Conservation (phyloP, 2,329 filamentous ascomycete species). For the Neofusicoccum umdonicola region DNA sequence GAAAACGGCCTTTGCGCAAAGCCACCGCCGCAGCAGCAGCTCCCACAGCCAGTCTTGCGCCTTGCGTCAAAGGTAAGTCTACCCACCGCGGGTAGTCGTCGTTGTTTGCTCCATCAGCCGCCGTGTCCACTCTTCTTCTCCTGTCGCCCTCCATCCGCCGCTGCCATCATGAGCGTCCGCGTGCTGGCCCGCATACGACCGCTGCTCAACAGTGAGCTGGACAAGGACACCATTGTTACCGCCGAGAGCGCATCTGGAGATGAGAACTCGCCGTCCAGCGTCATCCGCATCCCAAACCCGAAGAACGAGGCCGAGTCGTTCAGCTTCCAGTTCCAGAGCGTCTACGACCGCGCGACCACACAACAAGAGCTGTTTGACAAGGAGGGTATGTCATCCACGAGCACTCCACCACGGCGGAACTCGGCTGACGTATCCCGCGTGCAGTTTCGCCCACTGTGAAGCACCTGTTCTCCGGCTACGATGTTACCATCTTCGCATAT, state of each 20-base stretch:
- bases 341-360: slow-evolving; percentile 76
- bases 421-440: neutral
- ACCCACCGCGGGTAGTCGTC: slow-evolving; percentile 25
- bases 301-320: slow-evolving; percentile 91
- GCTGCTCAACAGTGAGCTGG: slow-evolving; percentile 78
- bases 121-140: slow-evolving; percentile 14
- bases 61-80: slow-evolving; percentile 22
- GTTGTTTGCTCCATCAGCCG: slow-evolving; percentile 23
- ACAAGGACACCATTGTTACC: slow-evolving; percentile 82
- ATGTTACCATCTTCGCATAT: slow-evolving; percentile 89
- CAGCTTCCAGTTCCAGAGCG: slow-evolving; percentile 90
- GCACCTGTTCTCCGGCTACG: slow-evolving; percentile 83
- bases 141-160: neutral
- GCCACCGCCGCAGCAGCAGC: neutral
- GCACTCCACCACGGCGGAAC: neutral
- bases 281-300: slow-evolving; percentile 88
- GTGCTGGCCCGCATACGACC: slow-evolving; percentile 91
- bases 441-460: slow-evolving; percentile 88
- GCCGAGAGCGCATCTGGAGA: slow-evolving; percentile 45
- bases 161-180: slow-evolving; percentile 59
- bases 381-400: slow-evolving; percentile 63
- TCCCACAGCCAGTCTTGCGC: neutral
- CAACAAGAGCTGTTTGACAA: slow-evolving; percentile 87
- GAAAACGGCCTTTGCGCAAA: neutral
- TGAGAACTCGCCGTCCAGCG: slow-evolving; percentile 51